phyloP scores from a whole-genome alignment of 169 alveolate species.

The Perkinsus olseni region DNA sequence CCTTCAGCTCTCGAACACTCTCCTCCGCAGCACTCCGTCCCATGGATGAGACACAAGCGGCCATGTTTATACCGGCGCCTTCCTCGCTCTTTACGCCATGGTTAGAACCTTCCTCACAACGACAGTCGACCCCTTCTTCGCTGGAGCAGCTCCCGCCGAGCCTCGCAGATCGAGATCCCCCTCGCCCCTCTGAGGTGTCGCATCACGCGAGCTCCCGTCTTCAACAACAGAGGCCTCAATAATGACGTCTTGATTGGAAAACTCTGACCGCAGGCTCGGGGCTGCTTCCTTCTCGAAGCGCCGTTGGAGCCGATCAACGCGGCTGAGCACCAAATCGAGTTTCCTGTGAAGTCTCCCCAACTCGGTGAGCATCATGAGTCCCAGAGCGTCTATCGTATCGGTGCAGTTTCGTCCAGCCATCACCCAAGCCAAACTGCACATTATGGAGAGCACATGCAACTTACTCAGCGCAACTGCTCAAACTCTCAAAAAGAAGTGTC shows the following conservation, averaged over 20 bases:
- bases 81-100: too few relatives aligned
- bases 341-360: background rate
- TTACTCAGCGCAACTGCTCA: background rate
- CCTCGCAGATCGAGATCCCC: too few relatives aligned
- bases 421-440: background rate
- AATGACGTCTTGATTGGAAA: background rate
- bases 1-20: too few relatives aligned
- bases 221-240: background rate
- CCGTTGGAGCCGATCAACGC: background rate
- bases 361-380: background rate
- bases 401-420: background rate
- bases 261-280: background rate
- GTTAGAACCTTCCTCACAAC: too few relatives aligned
- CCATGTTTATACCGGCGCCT: too few relatives aligned
- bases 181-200: background rate
- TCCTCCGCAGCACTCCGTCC: too few relatives aligned
- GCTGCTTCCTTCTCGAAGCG: background rate
- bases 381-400: background rate
- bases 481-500: too few relatives aligned
- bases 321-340: background rate
- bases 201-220: background rate
- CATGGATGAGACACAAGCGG: too few relatives aligned
- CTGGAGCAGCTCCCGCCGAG: too few relatives aligned
- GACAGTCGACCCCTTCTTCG: too few relatives aligned
- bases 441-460: too few relatives aligned